Evolutionary conservation across 768 basidiomycete species (phyloP).

Genomic region (Trametes elegans): DNA sequence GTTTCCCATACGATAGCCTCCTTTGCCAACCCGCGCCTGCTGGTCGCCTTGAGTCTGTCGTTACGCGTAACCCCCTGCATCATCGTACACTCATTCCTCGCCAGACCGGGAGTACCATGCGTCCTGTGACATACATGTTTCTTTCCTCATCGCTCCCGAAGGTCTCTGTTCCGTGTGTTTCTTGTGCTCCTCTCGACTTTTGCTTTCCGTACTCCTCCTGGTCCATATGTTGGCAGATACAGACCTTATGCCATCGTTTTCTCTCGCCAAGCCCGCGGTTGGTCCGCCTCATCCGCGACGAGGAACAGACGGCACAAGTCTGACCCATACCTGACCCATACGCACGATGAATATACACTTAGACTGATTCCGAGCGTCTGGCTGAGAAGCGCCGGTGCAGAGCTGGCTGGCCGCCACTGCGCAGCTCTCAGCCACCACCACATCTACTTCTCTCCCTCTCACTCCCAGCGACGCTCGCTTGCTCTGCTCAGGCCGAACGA

Average conservation of each 20-base stretch:
- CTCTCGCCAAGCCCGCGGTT: too few relatives aligned
- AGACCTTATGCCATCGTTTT: slow-evolving; percentile 11
- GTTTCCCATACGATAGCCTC: slow-evolving; percentile 45
- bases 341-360: not conserved
- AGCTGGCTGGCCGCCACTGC: slow-evolving; percentile 3
- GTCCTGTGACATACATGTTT: slow-evolving; percentile 37
- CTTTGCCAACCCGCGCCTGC: slow-evolving; percentile 45
- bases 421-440: slow-evolving; percentile 1
- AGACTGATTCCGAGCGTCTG: too few relatives aligned
- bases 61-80: slow-evolving; percentile 47
- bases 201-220: slow-evolving; percentile 14
- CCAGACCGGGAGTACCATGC: slow-evolving; percentile 26
- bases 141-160: slow-evolving; percentile 28
- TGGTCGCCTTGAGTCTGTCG: slow-evolving; percentile 59
- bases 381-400: not conserved
- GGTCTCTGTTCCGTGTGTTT: slow-evolving; percentile 31
- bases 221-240: slow-evolving; percentile 16
- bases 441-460: not conserved
- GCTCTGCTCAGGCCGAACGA: not conserved
- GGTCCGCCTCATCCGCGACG: too few relatives aligned
- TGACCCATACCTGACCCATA: not conserved
- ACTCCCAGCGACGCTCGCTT: not conserved
- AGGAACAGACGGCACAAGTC: too few relatives aligned
- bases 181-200: slow-evolving; percentile 31
- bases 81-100: slow-evolving; percentile 34